Percentiles rank a stretch among this genome's conserved stretches.
Evolutionary conservation across 2,329 filamentous ascomycete species (phyloP).

Genomic region (Xylaria multiplex): DNA sequence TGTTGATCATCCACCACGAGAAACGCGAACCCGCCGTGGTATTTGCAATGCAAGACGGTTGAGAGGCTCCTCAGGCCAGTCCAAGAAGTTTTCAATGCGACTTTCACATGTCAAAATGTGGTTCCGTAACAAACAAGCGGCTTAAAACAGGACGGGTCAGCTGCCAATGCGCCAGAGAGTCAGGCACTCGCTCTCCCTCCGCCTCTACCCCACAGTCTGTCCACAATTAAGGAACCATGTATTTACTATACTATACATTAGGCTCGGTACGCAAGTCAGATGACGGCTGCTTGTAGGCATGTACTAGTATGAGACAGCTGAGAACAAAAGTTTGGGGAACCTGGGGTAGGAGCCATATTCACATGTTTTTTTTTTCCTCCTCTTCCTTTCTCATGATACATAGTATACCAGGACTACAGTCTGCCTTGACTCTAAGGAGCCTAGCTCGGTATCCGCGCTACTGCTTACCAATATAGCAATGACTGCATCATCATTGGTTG

Average conservation of each 20-base stretch:
- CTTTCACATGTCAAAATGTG: constrained; percentile 29
- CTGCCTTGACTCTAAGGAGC: too few species aligned
- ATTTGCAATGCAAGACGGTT: too few species aligned
- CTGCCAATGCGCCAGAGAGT: constrained; percentile 20
- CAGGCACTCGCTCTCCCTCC: background rate
- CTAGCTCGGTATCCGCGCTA: background rate
- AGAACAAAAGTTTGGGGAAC: constrained; percentile 17
- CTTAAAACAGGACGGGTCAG: constrained; percentile 22
- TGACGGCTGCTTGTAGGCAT: background rate
- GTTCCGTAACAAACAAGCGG: constrained; percentile 9
- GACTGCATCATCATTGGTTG: constrained; percentile 16
- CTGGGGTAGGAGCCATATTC: constrained; percentile 16
- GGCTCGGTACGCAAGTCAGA: constrained; percentile 15
- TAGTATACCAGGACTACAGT: too few species aligned
- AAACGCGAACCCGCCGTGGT: too few species aligned
- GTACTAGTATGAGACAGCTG: background rate
- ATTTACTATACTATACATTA: too few species aligned
- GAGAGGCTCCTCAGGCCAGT: too few species aligned
- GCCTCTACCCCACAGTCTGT: constrained; percentile 9
- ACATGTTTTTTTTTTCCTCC: constrained; percentile 8
- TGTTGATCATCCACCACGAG: too few species aligned
- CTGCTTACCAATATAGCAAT: constrained; percentile 18
- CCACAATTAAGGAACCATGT: constrained; percentile 13
- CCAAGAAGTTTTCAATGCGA: background rate
- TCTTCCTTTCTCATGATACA: background rate